phyloP scores from a whole-genome alignment of 2,329 filamentous ascomycete species.

The Talaromyces sp. region DNA sequence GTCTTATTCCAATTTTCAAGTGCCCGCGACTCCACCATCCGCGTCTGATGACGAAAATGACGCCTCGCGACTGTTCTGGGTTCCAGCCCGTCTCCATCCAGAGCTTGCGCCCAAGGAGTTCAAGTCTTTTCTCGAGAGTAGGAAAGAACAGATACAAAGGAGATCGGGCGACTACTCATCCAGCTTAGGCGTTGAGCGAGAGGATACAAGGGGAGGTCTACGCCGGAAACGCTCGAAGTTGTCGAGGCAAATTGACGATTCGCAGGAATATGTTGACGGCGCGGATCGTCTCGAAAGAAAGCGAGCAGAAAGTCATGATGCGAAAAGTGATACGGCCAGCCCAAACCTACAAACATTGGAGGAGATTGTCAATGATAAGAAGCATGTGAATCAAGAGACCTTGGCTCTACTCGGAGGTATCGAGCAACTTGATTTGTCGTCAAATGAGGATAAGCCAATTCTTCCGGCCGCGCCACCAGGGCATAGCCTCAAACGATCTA shows the following conservation, averaged over 20 bases:
- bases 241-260: conserved; percentile 81
- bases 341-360: conserved; percentile 69
- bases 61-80: conserved; percentile 86
- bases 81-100: conserved; percentile 88
- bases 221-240: conserved; percentile 93
- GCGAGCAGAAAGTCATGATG: conserved; percentile 56
- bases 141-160: conserved; percentile 83
- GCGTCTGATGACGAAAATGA: conserved; percentile 71
- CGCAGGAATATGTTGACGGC: conserved; percentile 73
- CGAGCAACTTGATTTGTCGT: conserved; percentile 42
- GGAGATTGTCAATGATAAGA: conserved; percentile 68
- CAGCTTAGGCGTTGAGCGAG: conserved; percentile 49
- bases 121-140: conserved; percentile 91
- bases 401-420: conserved; percentile 48
- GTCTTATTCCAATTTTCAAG: conserved; percentile 38
- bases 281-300: conserved; percentile 74
- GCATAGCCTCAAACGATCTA: conserved; percentile 80
- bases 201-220: conserved; percentile 57
- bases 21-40: conserved; percentile 43
- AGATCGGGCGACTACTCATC: conserved; percentile 70
- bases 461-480: conserved; percentile 70
- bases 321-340: conserved; percentile 53
- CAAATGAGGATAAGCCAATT: conserved; percentile 75
- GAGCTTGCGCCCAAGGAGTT: conserved; percentile 95
- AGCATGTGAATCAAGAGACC: conserved; percentile 65